Conservation (phyloP, 106 monocot species). For the Phalaenopsis equestris region DNA sequence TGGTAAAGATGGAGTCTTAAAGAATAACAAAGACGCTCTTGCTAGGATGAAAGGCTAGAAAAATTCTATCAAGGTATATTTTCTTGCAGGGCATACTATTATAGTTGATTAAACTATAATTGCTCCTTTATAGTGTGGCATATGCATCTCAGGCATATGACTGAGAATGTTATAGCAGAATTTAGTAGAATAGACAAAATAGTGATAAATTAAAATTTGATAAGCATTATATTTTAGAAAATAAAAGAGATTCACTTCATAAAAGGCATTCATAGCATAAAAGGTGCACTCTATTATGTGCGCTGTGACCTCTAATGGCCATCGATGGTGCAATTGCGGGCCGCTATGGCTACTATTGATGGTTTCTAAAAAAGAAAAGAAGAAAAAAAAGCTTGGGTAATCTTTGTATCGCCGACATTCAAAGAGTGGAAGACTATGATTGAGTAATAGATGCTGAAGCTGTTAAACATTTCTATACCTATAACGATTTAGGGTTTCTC, state of each 20-base stretch:
- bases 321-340: not conserved
- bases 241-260: not conserved
- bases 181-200: not conserved
- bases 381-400: not conserved
- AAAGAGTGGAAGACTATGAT: not conserved
- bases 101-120: not conserved
- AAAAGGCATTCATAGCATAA: not conserved
- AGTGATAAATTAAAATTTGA: not conserved
- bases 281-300: slow-evolving; percentile 1
- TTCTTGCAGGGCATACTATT: not conserved
- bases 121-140: not conserved
- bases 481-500: not conserved
- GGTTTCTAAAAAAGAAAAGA: not conserved
- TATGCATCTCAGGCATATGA: slow-evolving; percentile 1
- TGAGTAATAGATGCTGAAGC: not conserved
- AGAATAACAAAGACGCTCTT: too few relatives aligned
- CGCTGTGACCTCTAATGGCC: not conserved
- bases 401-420: not conserved
- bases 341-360: not conserved
- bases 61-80: not conserved
- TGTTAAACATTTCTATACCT: not conserved
- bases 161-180: not conserved
- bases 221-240: slow-evolving; percentile 4
- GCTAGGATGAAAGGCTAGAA: not conserved
- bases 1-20: not conserved